phyloP scores from a whole-genome alignment of 148 eudicot species.

The Cornus kousa region DNA sequence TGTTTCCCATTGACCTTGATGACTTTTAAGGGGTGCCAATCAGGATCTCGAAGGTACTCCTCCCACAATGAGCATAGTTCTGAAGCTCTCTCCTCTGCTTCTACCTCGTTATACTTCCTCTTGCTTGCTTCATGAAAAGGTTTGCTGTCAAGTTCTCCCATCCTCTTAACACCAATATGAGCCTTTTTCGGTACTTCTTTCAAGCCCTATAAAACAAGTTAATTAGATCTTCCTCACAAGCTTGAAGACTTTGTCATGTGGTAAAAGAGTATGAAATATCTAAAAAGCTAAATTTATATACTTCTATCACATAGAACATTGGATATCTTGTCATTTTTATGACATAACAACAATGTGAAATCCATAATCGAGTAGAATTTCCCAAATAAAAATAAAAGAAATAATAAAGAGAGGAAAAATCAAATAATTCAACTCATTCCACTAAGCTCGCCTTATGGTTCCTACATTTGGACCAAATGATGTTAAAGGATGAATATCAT shows the following conservation, averaged over 20 bases:
- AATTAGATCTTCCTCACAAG: slow-evolving; percentile 1
- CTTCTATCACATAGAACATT: too few relatives aligned
- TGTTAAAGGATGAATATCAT: too few relatives aligned
- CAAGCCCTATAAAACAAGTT: slow-evolving; percentile 51
- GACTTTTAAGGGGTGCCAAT: slow-evolving; percentile 87
- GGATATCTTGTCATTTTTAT: too few relatives aligned
- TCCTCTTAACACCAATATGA: slow-evolving; percentile 70
- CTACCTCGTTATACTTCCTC: slow-evolving; percentile 50
- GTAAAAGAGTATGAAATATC: too few relatives aligned
- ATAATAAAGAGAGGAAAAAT: too few relatives aligned
- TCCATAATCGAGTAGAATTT: too few relatives aligned
- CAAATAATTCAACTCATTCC: too few relatives aligned
- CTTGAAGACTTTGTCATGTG: neutral
- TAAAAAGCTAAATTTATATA: too few relatives aligned
- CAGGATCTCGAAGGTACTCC: slow-evolving; percentile 87
- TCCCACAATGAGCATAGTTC: slow-evolving; percentile 90
- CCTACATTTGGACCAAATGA: too few relatives aligned
- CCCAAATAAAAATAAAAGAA: too few relatives aligned
- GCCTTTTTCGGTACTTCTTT: slow-evolving; percentile 53
- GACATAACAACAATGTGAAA: too few relatives aligned
- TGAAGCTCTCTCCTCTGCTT: slow-evolving; percentile 80
- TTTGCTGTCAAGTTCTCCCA: slow-evolving; percentile 83
- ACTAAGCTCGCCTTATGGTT: too few relatives aligned
- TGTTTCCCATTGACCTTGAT: slow-evolving; percentile 35
- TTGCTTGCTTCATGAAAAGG: slow-evolving; percentile 73